A percentile compares a stretch with the other conserved stretches of the same genome.
Evolutionary conservation across 805 yeast genomes (phyloP).

Genomic region (Wickerhamiella musiphila): DNA sequence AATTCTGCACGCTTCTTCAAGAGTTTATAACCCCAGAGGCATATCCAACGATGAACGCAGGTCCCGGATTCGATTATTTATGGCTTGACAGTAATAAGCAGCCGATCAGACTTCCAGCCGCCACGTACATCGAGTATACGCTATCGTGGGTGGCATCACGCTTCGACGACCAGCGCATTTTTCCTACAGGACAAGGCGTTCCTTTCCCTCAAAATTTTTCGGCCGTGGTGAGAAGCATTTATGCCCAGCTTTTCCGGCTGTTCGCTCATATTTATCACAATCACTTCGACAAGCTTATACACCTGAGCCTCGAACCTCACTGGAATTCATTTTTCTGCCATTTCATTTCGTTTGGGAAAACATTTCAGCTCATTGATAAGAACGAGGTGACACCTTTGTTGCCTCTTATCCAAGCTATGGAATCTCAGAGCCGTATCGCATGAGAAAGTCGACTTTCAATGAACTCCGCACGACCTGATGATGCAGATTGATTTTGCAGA

Average conservation of each 20-base stretch:
- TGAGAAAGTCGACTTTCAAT: too few relatives aligned
- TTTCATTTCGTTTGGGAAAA: slow-evolving; percentile 70
- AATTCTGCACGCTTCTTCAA: slow-evolving; percentile 76
- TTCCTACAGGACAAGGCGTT: slow-evolving; percentile 78
- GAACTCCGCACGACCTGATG: background rate
- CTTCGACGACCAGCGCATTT: slow-evolving; percentile 72
- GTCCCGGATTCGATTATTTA: slow-evolving; percentile 73
- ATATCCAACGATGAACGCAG: slow-evolving; percentile 91
- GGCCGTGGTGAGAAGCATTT: slow-evolving; percentile 70
- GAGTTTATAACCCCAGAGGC: slow-evolving; percentile 83
- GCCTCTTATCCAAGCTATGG: slow-evolving; percentile 62
- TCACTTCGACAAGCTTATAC: slow-evolving; percentile 88
- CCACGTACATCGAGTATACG: slow-evolving; percentile 82
- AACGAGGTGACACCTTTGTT: slow-evolving; percentile 64
- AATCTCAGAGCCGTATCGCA: slow-evolving; percentile 68
- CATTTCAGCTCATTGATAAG: slow-evolving; percentile 64
- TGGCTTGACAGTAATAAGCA: slow-evolving; percentile 78
- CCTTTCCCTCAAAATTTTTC: slow-evolving; percentile 80
- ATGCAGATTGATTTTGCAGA: background rate
- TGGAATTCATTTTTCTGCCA: slow-evolving; percentile 97
- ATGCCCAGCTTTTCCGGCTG: slow-evolving; percentile 82
- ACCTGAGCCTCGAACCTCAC: slow-evolving; percentile 83
- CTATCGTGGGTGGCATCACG: slow-evolving; percentile 78
- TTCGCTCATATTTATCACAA: slow-evolving; percentile 91
- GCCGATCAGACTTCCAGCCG: slow-evolving; percentile 75